Conservation (phyloP, 2,329 filamentous ascomycete species). For the Xylaria sp. region DNA sequence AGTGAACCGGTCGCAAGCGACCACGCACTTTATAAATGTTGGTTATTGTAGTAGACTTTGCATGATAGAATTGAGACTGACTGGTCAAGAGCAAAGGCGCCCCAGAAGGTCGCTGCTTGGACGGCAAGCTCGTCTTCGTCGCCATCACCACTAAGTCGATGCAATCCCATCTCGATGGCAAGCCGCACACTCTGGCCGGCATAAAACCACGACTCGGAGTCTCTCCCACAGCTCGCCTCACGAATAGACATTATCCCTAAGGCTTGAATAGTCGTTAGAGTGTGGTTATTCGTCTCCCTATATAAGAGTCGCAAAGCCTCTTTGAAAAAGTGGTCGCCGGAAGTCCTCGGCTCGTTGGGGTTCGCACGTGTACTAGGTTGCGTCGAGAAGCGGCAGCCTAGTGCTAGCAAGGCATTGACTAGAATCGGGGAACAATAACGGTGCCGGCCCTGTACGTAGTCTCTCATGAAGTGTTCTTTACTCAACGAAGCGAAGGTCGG, state of each 20-base stretch:
- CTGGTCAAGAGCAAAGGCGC: conserved; percentile 68
- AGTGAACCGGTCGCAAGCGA: conserved; percentile 67
- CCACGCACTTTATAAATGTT: conserved; percentile 58
- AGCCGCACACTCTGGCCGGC: conserved; percentile 74
- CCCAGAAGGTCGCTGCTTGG: conserved; percentile 65
- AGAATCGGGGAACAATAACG: conserved; percentile 72
- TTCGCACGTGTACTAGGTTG: conserved; percentile 68
- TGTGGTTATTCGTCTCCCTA: conserved; percentile 63
- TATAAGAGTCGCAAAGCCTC: conserved; percentile 68
- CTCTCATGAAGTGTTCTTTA: conserved; percentile 71
- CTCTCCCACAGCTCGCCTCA: conserved; percentile 73
- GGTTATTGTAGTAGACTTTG: conserved; percentile 25
- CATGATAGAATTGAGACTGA: conserved; percentile 47
- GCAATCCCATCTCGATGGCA: conserved; percentile 73
- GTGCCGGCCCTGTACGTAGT: conserved; percentile 64
- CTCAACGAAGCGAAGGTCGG: conserved; percentile 75
- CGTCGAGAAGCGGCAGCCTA: conserved; percentile 72
- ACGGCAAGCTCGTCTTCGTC: conserved; percentile 64
- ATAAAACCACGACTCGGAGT: conserved; percentile 75
- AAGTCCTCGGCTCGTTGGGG: conserved; percentile 65
- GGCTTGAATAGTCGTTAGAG: conserved; percentile 74
- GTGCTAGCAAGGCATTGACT: conserved; percentile 68
- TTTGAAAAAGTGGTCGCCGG: conserved; percentile 76
- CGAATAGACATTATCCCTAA: conserved; percentile 77
- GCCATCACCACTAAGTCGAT: conserved; percentile 56